These are phyloP conservation scores for Candida buenavistaensis DNA, from an alignment of 1,139 yeast genomes.

Conservation along the genomic window DNA sequence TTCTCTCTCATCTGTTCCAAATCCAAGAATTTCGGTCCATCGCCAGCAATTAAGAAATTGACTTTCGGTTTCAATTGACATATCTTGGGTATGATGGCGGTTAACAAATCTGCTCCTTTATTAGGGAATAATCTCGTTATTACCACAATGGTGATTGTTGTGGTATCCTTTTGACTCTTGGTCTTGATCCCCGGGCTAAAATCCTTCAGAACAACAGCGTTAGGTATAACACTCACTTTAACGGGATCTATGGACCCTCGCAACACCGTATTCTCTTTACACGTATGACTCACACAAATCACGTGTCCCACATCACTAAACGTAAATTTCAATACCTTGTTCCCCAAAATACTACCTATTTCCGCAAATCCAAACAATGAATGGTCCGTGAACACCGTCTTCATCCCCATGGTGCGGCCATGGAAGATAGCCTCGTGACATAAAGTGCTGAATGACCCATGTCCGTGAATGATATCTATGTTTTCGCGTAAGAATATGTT, in stretches of 20 bases:
- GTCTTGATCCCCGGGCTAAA: slow-evolving; percentile 57
- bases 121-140: slow-evolving; percentile 92
- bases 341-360: slow-evolving; percentile 79
- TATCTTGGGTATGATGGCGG: slow-evolving; percentile 82
- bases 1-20: slow-evolving; percentile 94
- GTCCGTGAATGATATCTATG: slow-evolving; percentile 92
- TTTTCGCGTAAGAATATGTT: slow-evolving; percentile 83
- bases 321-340: slow-evolving; percentile 81
- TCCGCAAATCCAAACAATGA: slow-evolving; percentile 94
- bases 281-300: slow-evolving; percentile 94
- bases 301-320: slow-evolving; percentile 87
- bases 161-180: slow-evolving; percentile 12
- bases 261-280: slow-evolving; percentile 92
- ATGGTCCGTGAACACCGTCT: slow-evolving; percentile 93
- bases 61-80: slow-evolving; percentile 67
- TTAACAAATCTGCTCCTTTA: slow-evolving; percentile 89
- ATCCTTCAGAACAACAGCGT: slow-evolving; percentile 86
- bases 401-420: slow-evolving; percentile 89
- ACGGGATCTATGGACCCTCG: slow-evolving; percentile 82
- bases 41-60: slow-evolving; percentile 87
- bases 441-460: slow-evolving; percentile 82
- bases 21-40: slow-evolving; percentile 93
- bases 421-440: slow-evolving; percentile 91
- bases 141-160: slow-evolving; percentile 74
- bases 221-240: slow-evolving; percentile 87